Percentiles rank a stretch among this genome's conserved stretches.
These are phyloP conservation scores for Begonia loranthoides DNA, from an alignment of 306 rosid genomes.

Conservation along the genomic window DNA sequence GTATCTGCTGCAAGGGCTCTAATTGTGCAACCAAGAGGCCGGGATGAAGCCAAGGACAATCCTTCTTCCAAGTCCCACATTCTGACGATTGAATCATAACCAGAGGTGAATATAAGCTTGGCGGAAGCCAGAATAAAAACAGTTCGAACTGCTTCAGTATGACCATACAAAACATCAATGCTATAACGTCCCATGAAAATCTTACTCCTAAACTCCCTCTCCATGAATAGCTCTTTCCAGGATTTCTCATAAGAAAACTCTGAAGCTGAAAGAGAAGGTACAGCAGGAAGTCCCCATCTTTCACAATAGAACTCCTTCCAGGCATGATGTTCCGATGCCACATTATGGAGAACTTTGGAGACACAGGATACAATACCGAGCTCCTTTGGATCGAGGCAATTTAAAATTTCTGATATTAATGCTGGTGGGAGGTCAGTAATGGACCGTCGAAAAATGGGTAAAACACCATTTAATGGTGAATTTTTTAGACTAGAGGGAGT, in stretches of 20 bases:
- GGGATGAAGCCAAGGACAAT: constrained; percentile 58
- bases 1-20: constrained; percentile 83
- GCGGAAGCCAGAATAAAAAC: constrained; percentile 75
- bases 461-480: constrained; percentile 22
- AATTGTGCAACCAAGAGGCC: constrained; percentile 72
- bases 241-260: constrained; percentile 45
- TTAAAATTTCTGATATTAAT: constrained; percentile 64
- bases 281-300: constrained; percentile 81
- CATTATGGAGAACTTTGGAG: constrained; percentile 37
- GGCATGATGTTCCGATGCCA: constrained; percentile 80
- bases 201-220: constrained; percentile 88
- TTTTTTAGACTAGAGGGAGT: constrained; percentile 18
- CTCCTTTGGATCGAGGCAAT: constrained; percentile 82
- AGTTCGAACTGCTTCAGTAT: constrained; percentile 68
- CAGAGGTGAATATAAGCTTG: constrained; percentile 73
- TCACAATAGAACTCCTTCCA: constrained; percentile 91
- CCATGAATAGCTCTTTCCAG: constrained; percentile 80
- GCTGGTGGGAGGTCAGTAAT: constrained; percentile 72
- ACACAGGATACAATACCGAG: constrained; percentile 81
- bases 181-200: constrained; percentile 82
- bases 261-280: constrained; percentile 18
- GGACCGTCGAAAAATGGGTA: constrained; percentile 22
- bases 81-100: constrained; percentile 74
- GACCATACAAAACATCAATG: constrained; percentile 74
- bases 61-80: constrained; percentile 94